phyloP scores from a whole-genome alignment of 768 basidiomycete genomes.

The Grammothele lineata region DNA sequence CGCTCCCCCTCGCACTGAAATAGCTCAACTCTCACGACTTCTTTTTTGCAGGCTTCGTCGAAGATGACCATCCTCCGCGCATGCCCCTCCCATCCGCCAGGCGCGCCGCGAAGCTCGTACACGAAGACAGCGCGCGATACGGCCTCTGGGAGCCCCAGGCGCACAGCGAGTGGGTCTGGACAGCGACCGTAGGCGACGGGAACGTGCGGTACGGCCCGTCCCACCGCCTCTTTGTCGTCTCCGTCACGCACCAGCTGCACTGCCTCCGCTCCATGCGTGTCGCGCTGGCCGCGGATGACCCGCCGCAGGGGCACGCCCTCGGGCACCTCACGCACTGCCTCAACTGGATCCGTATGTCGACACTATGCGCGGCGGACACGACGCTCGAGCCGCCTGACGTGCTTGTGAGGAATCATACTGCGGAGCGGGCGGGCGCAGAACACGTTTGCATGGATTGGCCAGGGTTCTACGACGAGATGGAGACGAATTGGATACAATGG shows the following conservation, averaged over 20 bases:
- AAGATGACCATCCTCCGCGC: slow-evolving; percentile 17
- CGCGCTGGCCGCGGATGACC: slow-evolving; percentile 5
- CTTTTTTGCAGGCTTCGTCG: slow-evolving; percentile 5
- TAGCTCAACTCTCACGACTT: not conserved
- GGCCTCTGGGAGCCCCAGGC: slow-evolving; percentile 20
- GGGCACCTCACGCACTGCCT: slow-evolving; percentile 27
- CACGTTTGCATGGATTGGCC: slow-evolving; percentile 13
- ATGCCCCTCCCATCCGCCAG: slow-evolving; percentile 18
- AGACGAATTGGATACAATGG: slow-evolving; percentile 7
- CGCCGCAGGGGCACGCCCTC: slow-evolving; percentile 4
- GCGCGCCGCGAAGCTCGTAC: slow-evolving; percentile 14
- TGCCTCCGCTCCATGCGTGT: slow-evolving; percentile 19
- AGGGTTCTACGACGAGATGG: slow-evolving; percentile 15
- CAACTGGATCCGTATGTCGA: slow-evolving; percentile 30
- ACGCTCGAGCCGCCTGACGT: slow-evolving; percentile 26
- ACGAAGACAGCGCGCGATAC: slow-evolving; percentile 32
- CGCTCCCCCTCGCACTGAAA: not conserved
- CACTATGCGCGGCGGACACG: slow-evolving; percentile 30
- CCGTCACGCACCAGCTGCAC: slow-evolving; percentile 24
- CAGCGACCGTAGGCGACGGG: slow-evolving; percentile 23
- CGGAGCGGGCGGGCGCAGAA: slow-evolving; percentile 4
- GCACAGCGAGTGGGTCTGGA: slow-evolving; percentile 28
- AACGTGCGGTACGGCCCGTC: slow-evolving; percentile 24
- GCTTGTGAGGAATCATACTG: slow-evolving; percentile 2
- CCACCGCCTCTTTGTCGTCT: slow-evolving; percentile 24